Conservation (phyloP, 169 alveolate genomes). For the Eimeria falciformis region DNA sequence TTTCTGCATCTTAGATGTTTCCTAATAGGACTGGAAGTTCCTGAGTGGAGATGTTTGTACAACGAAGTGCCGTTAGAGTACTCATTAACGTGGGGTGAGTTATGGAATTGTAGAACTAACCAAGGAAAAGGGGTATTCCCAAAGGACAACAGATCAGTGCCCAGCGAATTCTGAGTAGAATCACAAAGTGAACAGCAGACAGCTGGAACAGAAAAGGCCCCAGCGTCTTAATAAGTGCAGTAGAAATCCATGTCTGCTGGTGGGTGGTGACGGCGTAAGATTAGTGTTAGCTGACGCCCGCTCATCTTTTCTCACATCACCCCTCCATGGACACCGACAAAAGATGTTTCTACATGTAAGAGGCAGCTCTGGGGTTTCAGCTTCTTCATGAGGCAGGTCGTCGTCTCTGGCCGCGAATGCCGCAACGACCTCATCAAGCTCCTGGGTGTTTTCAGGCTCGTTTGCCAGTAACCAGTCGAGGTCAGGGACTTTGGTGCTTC, state of each 20-base stretch:
- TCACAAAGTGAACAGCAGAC: constrained; percentile 19
- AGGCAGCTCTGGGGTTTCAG: constrained; percentile 41
- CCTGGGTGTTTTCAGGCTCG: constrained; percentile 62
- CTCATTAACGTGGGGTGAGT: background rate
- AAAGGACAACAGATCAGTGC: constrained; percentile 60
- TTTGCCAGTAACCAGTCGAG: constrained; percentile 70
- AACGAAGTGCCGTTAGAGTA: too few relatives aligned
- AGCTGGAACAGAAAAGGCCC: background rate
- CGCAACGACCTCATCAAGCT: constrained; percentile 60
- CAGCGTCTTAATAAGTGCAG: background rate
- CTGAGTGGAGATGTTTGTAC: too few relatives aligned
- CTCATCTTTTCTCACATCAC: constrained; percentile 64
- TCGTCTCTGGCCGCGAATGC: constrained; percentile 72
- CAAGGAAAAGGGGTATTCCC: constrained; percentile 70
- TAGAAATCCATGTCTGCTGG: background rate
- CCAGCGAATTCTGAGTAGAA: constrained; percentile 67
- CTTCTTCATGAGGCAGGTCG: constrained; percentile 52
- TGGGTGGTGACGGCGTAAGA: background rate
- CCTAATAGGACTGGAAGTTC: too few relatives aligned
- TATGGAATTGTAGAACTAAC: constrained; percentile 35
- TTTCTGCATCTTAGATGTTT: too few relatives aligned
- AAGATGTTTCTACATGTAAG: constrained; percentile 59
- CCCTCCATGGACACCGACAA: constrained; percentile 69
- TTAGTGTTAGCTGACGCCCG: constrained; percentile 20
- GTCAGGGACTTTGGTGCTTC: constrained; percentile 40